Evolutionary conservation across 83 land plant genomes (phyloP), one percentile per base, ranked within the genome.

Genomic region (Picea mariana): DNA sequence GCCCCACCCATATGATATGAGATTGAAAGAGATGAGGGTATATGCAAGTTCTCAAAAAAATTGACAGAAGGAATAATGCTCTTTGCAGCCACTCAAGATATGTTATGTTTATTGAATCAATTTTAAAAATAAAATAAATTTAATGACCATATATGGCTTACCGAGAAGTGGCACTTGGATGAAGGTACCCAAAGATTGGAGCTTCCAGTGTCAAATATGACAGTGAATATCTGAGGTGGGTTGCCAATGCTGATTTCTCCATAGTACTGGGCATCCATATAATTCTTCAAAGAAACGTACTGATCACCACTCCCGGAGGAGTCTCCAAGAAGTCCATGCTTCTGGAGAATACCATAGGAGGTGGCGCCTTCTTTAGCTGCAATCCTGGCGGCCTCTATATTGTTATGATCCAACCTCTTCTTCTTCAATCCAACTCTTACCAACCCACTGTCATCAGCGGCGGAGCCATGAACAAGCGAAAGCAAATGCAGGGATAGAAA

Each of bases 131-230:
- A 52, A 9, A 52, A 52, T 52, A 52, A 55, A 55, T 55, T 55
- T 12, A 55, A 55, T 55, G 58, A 2, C 58, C 49, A 79, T 62
- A 5, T 17, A 80, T 44, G 67, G 63, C 94, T 82, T 71, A 94
- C 95, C 85, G 97, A 92, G 82, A 94, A 86, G 42, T 87, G 84
- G 82, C 98, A 95, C 79, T 95, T 95, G 64, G 91, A 47, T 38
- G 98, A 95, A 9, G 96, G 96, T 13, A 95, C 96, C 95, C 98
- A 95, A 64, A 95, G 80, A 58, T 95, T 95, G 40, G 98, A 93
- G 85, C 96, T 95, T 7, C 96, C 94, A 60, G 98, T 95, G 78
- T 95, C 98, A 80, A 95, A 95, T 34, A 95, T 90, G 49, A 95
- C 98, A 62, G 94, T 90, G 84, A 95, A 95, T 59, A 80, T 88